phyloP scores from a whole-genome alignment of 2,329 filamentous ascomycete genomes.

The Venturiaceae sp. region DNA sequence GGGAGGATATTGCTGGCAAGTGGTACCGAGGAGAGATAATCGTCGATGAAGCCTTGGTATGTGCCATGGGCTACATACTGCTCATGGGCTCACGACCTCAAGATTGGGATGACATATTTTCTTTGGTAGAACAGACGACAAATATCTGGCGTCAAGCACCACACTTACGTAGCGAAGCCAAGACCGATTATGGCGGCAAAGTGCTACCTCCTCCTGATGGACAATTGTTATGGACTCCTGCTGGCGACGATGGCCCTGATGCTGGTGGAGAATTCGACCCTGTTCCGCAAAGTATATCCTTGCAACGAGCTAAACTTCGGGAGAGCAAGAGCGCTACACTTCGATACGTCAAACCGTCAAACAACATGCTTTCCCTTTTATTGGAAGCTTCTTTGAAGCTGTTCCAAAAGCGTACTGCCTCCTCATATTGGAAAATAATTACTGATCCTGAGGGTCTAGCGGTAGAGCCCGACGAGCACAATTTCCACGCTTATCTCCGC shows the following conservation, averaged over 20 bases:
- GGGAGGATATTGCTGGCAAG: constrained; percentile 67
- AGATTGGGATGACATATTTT: constrained; percentile 64
- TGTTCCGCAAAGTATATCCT: background rate
- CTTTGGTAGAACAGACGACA: constrained; percentile 74
- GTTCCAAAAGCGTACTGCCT: constrained; percentile 51
- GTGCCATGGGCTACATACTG: constrained; percentile 72
- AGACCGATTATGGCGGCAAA: constrained; percentile 10
- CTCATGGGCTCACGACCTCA: constrained; percentile 48
- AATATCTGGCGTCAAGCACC: constrained; percentile 51
- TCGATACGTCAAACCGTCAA: constrained; percentile 29
- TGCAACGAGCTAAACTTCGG: background rate
- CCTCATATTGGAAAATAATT: constrained; percentile 69
- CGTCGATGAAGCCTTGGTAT: constrained; percentile 71
- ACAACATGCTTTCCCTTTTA: constrained; percentile 56
- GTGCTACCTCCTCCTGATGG: constrained; percentile 27
- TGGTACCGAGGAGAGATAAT: constrained; percentile 63
- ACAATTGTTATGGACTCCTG: constrained; percentile 12
- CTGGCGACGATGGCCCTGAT: background rate
- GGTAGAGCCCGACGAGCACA: constrained; percentile 63
- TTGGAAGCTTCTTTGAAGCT: constrained; percentile 54
- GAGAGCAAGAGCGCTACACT: constrained; percentile 16
- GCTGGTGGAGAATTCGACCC: constrained; percentile 4
- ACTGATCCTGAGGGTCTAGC: constrained; percentile 42
- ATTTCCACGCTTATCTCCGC: constrained; percentile 59
- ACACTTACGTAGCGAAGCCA: constrained; percentile 21